A percentile compares a stretch with the other conserved stretches of the same genome.
phyloP scores from a whole-genome alignment of 2,329 filamentous ascomycete species.

The Cladosporium sp. region DNA sequence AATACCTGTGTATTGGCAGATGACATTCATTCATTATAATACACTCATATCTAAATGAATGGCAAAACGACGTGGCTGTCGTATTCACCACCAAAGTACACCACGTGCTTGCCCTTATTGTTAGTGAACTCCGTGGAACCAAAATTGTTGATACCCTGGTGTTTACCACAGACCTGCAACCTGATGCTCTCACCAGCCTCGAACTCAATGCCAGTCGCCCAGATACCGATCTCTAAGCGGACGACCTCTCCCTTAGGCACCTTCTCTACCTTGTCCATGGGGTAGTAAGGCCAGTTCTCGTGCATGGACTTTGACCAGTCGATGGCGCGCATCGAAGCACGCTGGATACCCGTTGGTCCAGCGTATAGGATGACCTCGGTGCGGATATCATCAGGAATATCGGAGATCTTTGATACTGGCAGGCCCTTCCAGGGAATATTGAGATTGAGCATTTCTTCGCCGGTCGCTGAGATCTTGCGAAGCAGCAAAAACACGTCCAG shows the following conservation, averaged over 20 bases:
- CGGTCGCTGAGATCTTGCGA: slow-evolving; percentile 22
- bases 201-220: slow-evolving; percentile 49
- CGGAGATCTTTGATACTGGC: slow-evolving; percentile 44
- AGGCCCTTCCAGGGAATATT: slow-evolving; percentile 22
- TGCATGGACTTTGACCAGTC: slow-evolving; percentile 9
- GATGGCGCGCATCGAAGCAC: slow-evolving; percentile 12
- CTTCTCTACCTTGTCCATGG: slow-evolving; percentile 14
- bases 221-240: slow-evolving; percentile 50
- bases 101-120: slow-evolving; percentile 15
- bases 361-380: slow-evolving; percentile 12
- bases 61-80: slow-evolving; percentile 13
- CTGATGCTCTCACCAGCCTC: slow-evolving; percentile 36
- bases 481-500: slow-evolving; percentile 23
- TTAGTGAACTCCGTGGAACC: neutral
- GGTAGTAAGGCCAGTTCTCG: slow-evolving; percentile 15
- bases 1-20: neutral
- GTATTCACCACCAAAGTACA: slow-evolving; percentile 4
- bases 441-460: slow-evolving; percentile 16
- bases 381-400: neutral
- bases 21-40: neutral
- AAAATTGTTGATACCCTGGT: slow-evolving; percentile 6
- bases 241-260: slow-evolving; percentile 40
- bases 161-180: slow-evolving; percentile 3
- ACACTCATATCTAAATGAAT: neutral
- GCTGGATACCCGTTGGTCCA: slow-evolving; percentile 12